Evolutionary conservation across 805 yeast species (phyloP), one percentile per base, ranked within the genome.

Genomic region (Sugiyamaella smithiae): DNA sequence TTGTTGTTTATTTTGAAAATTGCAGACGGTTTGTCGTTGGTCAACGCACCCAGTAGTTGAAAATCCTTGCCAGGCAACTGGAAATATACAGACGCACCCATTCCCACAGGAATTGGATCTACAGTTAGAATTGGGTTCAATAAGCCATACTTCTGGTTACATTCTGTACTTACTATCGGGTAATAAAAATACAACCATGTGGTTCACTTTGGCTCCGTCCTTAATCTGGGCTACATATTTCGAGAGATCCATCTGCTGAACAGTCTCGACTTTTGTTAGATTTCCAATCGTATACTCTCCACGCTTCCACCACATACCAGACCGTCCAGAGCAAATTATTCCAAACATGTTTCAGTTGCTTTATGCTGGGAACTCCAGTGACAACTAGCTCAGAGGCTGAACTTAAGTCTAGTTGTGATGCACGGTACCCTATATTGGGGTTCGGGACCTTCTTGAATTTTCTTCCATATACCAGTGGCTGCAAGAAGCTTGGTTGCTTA

Each of bases 51-150:
- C 20, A 57, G 64, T 25, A 66, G 53, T 53, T 52, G 63, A 53
- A 55, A 66, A n/a, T 72, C 75, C 44, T 74, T 68, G 7, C 75
- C 71, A 11, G 90, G 89, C 45, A 90, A 68, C 63, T 91, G 96
- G 67, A 88, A 91, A 66, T 85, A 93, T 1, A 93, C 87, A 36
- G 91, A 74, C 0, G 97, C 98, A 1, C 91, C 81, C 57, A 73
- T 84, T 41, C 77, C 77, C 1, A 79, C 77, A 48, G 90, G 96
- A 1, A 72, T 50, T 6, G 46, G 54, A 9, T 62, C 68, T 60
- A 38, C 8, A n/a, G n/a, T n/a, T n/a, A n/a, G n/a, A n/a, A n/a
- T n/a, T n/a, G n/a, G n/a, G n/a, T n/a, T n/a, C n/a, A n/a, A n/a
- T n/a, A n/a, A n/a, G n/a, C n/a, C n/a, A n/a, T n/a, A 12, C 16